Percentiles rank a stretch among this genome's conserved stretches.
These are phyloP conservation scores for Plasmodium malariae DNA, from an alignment of 169 alveolate species.

Conservation along the genomic window DNA sequence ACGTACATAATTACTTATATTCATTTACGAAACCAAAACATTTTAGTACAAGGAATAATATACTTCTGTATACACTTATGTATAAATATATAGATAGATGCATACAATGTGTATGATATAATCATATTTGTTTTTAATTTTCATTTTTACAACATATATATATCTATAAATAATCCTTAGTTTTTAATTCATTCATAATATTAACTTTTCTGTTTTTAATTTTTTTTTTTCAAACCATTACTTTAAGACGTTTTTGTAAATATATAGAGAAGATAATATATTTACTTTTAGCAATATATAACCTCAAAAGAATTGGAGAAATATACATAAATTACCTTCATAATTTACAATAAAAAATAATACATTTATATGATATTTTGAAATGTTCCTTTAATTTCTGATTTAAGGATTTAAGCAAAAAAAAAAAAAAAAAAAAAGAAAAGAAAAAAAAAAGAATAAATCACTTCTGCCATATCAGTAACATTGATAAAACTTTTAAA, in stretches of 20 bases:
- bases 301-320: not conserved
- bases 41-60: not conserved
- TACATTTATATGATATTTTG: not conserved
- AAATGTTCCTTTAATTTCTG: not conserved
- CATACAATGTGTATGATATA: conserved; percentile 31
- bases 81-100: conserved; percentile 5
- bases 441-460: not conserved
- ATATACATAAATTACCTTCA: not conserved
- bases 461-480: not conserved
- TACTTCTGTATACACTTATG: not conserved
- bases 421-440: not conserved
- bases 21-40: too few relatives aligned
- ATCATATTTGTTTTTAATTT: conserved; percentile 45
- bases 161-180: not conserved
- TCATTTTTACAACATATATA: conserved; percentile 20
- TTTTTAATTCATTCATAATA: conserved; percentile 68
- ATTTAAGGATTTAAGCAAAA: not conserved
- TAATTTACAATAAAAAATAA: not conserved
- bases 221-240: conserved; percentile 49
- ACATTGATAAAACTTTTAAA: not conserved
- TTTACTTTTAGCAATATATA: not conserved
- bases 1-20: too few relatives aligned
- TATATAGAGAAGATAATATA: not conserved
- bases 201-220: conserved; percentile 23
- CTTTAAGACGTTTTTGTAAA: conserved; percentile 39